Percentiles rank a stretch among this genome's conserved stretches.
These are phyloP conservation scores for Neopestalotiopsis sp. DNA, from an alignment of 2,329 filamentous ascomycete species.

Conservation along the genomic window DNA sequence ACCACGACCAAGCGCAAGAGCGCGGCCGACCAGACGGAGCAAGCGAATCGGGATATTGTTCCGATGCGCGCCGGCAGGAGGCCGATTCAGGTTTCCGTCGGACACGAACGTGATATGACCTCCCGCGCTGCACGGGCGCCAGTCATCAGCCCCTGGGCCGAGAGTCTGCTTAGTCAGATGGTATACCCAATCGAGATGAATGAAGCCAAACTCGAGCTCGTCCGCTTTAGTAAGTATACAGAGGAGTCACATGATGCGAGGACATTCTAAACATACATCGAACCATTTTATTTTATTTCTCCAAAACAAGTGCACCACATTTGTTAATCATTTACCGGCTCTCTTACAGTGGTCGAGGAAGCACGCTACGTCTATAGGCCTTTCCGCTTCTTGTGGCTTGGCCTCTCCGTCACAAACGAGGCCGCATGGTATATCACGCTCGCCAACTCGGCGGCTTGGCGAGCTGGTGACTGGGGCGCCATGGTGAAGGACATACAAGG, in stretches of 20 bases:
- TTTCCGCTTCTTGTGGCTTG: constrained; percentile 33
- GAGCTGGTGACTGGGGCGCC: constrained; percentile 20
- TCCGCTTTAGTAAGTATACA: constrained; percentile 28
- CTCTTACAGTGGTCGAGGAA: constrained; percentile 29
- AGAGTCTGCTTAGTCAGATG: constrained; percentile 25
- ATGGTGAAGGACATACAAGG: constrained; percentile 23
- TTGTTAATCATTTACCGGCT: background rate
- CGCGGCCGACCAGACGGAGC: background rate
- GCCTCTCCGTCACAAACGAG: constrained; percentile 31
- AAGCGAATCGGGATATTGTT: background rate
- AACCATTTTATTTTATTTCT: too few relatives aligned
- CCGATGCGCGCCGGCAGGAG: background rate
- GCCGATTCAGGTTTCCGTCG: constrained; percentile 6
- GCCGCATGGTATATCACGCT: constrained; percentile 35
- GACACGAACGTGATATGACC: constrained; percentile 22
- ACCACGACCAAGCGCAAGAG: constrained; percentile 18
- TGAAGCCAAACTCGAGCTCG: constrained; percentile 27
- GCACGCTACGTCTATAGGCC: constrained; percentile 27
- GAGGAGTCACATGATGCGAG: too few relatives aligned
- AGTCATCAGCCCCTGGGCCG: constrained; percentile 15
- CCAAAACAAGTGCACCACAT: too few relatives aligned
- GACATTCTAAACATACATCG: too few relatives aligned
- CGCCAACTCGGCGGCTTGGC: constrained; percentile 32
- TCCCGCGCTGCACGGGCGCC: background rate
- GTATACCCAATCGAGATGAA: constrained; percentile 33